A percentile compares a stretch with the other conserved stretches of the same genome.
These are phyloP conservation scores for Sarocladium strictum DNA, from an alignment of 2,329 filamentous ascomycete species.

Conservation along the genomic window DNA sequence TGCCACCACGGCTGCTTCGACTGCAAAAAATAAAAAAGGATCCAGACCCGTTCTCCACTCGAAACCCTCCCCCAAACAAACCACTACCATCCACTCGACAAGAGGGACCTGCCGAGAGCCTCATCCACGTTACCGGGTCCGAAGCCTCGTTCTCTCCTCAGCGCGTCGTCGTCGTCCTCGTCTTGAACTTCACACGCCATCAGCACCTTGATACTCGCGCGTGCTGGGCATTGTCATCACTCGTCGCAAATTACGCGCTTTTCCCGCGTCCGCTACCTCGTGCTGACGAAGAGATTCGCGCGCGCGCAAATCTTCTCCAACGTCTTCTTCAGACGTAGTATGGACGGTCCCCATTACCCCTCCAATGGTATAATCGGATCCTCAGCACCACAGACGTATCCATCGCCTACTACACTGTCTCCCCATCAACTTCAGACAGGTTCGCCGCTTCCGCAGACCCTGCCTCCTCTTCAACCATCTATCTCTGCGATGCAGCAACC, in stretches of 20 bases:
- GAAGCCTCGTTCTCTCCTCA: constrained; percentile 7
- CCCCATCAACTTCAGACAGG: constrained; percentile 45
- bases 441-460: constrained; percentile 44
- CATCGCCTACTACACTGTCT: constrained; percentile 45
- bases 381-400: constrained; percentile 42
- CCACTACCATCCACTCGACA: constrained; percentile 30
- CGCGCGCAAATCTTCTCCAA: constrained; percentile 11
- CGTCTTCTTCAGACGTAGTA: constrained; percentile 30
- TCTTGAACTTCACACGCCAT: not conserved
- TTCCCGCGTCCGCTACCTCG: constrained; percentile 12
- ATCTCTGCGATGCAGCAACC: constrained; percentile 31
- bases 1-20: constrained; percentile 21
- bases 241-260: constrained; percentile 15
- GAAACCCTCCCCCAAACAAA: constrained; percentile 40
- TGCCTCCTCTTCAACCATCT: constrained; percentile 49
- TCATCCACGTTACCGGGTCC: constrained; percentile 31
- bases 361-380: constrained; percentile 52
- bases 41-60: constrained; percentile 40
- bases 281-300: constrained; percentile 6
- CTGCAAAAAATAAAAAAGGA: constrained; percentile 35
- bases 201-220: not conserved
- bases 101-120: constrained; percentile 32
- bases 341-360: constrained; percentile 50
- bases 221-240: not conserved
- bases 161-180: not conserved